Evolutionary conservation across 306 rosid species (phyloP).

Genomic region (Vigna mungo): DNA sequence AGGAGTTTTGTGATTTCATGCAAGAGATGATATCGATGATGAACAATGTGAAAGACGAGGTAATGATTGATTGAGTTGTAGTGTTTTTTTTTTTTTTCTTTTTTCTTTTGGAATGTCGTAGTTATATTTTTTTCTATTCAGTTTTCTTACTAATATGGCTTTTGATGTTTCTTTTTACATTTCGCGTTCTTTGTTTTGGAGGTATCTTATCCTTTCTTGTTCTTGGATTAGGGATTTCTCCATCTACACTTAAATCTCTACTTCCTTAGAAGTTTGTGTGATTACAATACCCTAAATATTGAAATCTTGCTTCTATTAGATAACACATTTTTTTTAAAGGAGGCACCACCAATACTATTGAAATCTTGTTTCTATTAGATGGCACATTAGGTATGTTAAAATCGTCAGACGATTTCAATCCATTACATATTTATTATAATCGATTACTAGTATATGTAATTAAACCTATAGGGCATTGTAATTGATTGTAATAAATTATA

Average conservation of each 20-base stretch:
- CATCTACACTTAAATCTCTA: background rate
- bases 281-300: background rate
- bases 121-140: background rate
- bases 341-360: background rate
- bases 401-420: too few relatives aligned
- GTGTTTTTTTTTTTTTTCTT: background rate
- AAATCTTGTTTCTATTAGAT: too few relatives aligned
- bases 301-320: slow-evolving; percentile 1
- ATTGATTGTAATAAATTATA: too few relatives aligned
- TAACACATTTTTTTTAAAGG: background rate
- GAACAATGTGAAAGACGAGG: slow-evolving; percentile 91
- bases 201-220: background rate
- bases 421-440: too few relatives aligned
- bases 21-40: slow-evolving; percentile 92
- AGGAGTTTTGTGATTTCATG: slow-evolving; percentile 94
- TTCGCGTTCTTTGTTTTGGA: slow-evolving; percentile 2
- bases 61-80: slow-evolving; percentile 12
- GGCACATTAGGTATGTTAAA: too few relatives aligned
- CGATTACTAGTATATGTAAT: too few relatives aligned
- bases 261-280: background rate
- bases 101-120: background rate
- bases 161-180: background rate
- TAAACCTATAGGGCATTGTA: too few relatives aligned
- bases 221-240: slow-evolving; percentile 1
- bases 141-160: background rate